A percentile compares a stretch with the other conserved stretches of the same genome.
Conservation (phyloP, 2,329 filamentous ascomycete genomes). For the Tolypocladium amazonense region DNA sequence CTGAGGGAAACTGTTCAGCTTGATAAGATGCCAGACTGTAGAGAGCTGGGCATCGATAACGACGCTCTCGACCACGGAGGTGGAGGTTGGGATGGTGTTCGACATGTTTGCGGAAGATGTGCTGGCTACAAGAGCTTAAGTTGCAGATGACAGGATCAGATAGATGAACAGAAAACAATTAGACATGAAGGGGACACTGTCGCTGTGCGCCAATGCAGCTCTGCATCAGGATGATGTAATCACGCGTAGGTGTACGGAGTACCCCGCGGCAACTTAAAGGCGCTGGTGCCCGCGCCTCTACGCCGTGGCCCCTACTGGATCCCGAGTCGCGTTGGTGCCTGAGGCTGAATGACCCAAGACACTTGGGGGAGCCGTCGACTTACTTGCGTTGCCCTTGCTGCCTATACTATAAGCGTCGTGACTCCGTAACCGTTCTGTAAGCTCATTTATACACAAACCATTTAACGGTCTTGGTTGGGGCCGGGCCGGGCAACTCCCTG, state of each 20-base stretch:
- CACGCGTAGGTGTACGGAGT: neutral
- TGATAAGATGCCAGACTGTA: constrained; percentile 64
- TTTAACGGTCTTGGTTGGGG: too few species aligned
- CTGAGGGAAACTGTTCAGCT: constrained; percentile 57
- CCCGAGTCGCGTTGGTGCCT: neutral
- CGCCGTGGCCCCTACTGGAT: too few species aligned
- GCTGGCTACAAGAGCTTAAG: neutral
- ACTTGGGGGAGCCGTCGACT: too few species aligned
- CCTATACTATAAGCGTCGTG: too few species aligned
- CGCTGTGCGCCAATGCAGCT: neutral
- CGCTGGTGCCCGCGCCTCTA: too few species aligned
- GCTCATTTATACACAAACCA: too few species aligned
- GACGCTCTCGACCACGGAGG: constrained; percentile 53
- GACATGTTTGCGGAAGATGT: neutral
- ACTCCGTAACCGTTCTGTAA: too few species aligned
- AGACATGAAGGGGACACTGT: neutral
- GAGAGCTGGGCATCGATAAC: constrained; percentile 58
- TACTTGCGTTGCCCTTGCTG: too few species aligned
- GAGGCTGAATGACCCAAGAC: neutral
- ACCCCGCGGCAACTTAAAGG: too few species aligned
- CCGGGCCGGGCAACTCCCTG: too few species aligned
- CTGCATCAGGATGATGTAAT: neutral
- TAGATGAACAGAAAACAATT: neutral
- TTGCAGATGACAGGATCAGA: neutral
- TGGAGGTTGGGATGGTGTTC: constrained; percentile 49